phyloP scores from a whole-genome alignment of 371 early-diverging fungal genomes.

The Cladochytrium tenue region DNA sequence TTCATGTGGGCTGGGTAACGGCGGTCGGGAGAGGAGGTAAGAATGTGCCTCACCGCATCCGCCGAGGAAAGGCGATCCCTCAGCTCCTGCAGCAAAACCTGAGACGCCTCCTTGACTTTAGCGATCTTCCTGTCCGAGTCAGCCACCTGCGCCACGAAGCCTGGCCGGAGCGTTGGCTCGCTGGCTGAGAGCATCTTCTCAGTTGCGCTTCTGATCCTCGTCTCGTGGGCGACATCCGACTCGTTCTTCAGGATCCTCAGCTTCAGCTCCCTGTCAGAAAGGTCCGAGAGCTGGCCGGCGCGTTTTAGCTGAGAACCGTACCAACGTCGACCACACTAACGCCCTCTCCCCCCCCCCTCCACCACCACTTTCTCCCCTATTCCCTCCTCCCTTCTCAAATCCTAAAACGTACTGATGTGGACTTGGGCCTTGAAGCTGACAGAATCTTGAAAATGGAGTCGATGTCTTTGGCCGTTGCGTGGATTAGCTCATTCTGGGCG shows the following conservation, averaged over 20 bases:
- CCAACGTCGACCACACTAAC: too few species aligned
- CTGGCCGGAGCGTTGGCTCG: too few species aligned
- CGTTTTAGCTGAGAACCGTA: too few species aligned
- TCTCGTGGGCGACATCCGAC: too few species aligned
- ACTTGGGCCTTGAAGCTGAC: constrained; percentile 1
- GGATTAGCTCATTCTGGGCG: constrained; percentile 54
- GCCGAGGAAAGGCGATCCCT: too few species aligned
- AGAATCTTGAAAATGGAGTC: constrained; percentile 55
- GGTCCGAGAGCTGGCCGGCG: too few species aligned
- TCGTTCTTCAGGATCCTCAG: too few species aligned
- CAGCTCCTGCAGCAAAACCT: background rate
- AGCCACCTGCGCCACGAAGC: too few species aligned
- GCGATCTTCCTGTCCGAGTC: background rate
- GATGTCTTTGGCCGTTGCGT: constrained; percentile 45
- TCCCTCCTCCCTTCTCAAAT: too few species aligned
- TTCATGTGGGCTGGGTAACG: background rate
- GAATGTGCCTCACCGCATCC: background rate
- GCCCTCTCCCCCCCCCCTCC: too few species aligned
- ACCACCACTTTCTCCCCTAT: too few species aligned
- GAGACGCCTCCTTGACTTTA: background rate
- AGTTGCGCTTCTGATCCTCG: background rate
- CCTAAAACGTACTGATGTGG: constrained; percentile 2
- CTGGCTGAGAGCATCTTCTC: background rate
- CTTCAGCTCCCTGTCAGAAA: too few species aligned
- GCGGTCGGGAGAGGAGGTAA: background rate